phyloP scores from a whole-genome alignment of 768 basidiomycete species.

The Collybiopsis confluens region DNA sequence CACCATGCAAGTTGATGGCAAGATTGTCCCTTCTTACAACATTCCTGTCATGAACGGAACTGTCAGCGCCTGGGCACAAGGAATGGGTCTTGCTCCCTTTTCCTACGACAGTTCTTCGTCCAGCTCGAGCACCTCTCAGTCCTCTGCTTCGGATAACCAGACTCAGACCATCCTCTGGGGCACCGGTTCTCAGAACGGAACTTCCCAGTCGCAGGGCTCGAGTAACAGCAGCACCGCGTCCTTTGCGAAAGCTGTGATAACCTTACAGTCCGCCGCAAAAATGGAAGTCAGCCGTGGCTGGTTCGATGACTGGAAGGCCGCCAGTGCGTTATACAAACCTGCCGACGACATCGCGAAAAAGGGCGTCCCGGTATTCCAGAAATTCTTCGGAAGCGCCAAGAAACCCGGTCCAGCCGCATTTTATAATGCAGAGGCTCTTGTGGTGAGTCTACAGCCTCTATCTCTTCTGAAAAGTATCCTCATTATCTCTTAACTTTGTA shows the following conservation, averaged over 20 bases:
- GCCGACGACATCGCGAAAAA: neutral
- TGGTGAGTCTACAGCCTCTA: neutral
- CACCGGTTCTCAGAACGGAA: neutral
- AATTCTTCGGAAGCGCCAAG: neutral
- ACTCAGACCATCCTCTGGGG: neutral
- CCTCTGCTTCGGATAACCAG: neutral
- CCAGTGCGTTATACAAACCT: neutral
- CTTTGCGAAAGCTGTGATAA: neutral
- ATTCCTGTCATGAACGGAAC: neutral
- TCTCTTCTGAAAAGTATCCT: neutral
- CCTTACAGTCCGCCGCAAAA: neutral
- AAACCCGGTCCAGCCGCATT: conserved; percentile 5
- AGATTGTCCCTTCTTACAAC: neutral
- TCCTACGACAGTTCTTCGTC: neutral
- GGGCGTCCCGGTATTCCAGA: neutral
- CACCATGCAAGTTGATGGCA: neutral
- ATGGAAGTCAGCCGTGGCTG: neutral
- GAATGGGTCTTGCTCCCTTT: neutral
- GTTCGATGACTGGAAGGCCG: neutral
- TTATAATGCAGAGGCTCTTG: neutral
- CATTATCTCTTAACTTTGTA: neutral
- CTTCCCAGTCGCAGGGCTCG: neutral
- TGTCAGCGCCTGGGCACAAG: neutral
- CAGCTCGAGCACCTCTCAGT: neutral
- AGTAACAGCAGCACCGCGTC: neutral